Conservation (phyloP, 2,329 filamentous ascomycete genomes). For the Epichloe elymi region DNA sequence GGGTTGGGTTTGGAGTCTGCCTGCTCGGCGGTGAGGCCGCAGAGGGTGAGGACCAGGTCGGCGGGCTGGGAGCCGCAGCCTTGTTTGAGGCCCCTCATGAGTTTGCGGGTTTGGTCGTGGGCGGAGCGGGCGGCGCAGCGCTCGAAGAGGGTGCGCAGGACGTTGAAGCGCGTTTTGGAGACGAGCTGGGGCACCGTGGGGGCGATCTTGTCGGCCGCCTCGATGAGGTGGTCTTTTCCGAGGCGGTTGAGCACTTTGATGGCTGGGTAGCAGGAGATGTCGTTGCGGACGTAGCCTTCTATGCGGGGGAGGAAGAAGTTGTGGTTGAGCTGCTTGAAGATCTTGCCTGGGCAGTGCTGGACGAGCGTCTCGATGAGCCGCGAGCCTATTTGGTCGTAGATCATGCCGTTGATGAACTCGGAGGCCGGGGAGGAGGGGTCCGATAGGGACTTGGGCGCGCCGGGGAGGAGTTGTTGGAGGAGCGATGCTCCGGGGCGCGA, state of each 20-base stretch:
- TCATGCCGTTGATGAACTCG: slow-evolving; percentile 68
- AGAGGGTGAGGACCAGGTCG: slow-evolving; percentile 36
- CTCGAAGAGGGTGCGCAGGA: slow-evolving; percentile 73
- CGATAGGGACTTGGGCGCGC: slow-evolving; percentile 54
- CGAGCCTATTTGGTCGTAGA: slow-evolving; percentile 86
- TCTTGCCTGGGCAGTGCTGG: slow-evolving; percentile 65
- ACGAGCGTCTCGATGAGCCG: slow-evolving; percentile 81
- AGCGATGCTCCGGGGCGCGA: slow-evolving; percentile 32
- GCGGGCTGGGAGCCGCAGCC: slow-evolving; percentile 35
- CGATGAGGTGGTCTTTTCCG: slow-evolving; percentile 71
- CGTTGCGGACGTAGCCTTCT: slow-evolving; percentile 71
- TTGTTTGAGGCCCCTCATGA: slow-evolving; percentile 34
- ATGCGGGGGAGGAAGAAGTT: slow-evolving; percentile 70
- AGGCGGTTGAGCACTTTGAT: slow-evolving; percentile 72
- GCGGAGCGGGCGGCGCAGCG: slow-evolving; percentile 59
- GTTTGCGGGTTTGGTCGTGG: slow-evolving; percentile 34
- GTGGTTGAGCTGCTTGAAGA: slow-evolving; percentile 79
- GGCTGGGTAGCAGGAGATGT: slow-evolving; percentile 79
- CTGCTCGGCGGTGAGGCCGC: slow-evolving; percentile 22
- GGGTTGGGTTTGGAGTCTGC: slow-evolving; percentile 18
- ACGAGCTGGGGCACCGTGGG: slow-evolving; percentile 63
- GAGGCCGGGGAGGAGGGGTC: slow-evolving; percentile 61
- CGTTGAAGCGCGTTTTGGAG: slow-evolving; percentile 60
- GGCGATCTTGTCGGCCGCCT: slow-evolving; percentile 56
- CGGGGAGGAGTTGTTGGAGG: slow-evolving; percentile 66